Evolutionary conservation across 2,329 filamentous ascomycete species (phyloP).

Genomic region (Penicillium thymicola): DNA sequence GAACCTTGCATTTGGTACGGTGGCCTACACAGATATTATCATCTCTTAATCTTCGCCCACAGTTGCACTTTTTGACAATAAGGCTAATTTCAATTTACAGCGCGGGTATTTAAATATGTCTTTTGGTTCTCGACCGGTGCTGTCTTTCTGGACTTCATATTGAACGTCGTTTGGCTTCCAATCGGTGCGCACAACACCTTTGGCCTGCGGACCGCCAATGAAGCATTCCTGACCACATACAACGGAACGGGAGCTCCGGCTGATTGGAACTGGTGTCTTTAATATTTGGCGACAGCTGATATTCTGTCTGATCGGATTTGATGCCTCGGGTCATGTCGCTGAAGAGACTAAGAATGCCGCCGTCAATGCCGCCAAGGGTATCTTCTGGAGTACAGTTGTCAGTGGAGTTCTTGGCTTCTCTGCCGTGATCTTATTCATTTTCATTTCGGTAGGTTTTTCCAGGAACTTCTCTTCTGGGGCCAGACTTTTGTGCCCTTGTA

Average conservation of each 20-base stretch:
- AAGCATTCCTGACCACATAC: conserved; percentile 60
- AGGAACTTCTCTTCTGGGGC: background rate
- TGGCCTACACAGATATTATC: background rate
- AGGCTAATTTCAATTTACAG: conserved; percentile 5
- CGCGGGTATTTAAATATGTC: conserved; percentile 32
- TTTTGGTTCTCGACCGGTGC: conserved; percentile 51
- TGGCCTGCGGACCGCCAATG: conserved; percentile 56
- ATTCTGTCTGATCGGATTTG: conserved; percentile 58
- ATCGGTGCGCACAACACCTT: conserved; percentile 53
- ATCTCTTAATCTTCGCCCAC: background rate
- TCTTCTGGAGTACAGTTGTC: conserved; percentile 59
- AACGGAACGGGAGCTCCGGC: conserved; percentile 56
- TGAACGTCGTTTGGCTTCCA: conserved; percentile 61
- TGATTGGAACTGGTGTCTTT: conserved; percentile 63
- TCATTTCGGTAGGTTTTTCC: conserved; percentile 43
- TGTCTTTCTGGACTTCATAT: conserved; percentile 56
- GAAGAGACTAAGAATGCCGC: conserved; percentile 60
- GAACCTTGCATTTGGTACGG: conserved; percentile 51
- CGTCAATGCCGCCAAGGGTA: conserved; percentile 55
- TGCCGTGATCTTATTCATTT: conserved; percentile 58
- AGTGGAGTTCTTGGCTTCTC: conserved; percentile 56
- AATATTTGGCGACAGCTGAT: conserved; percentile 59
- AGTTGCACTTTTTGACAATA: background rate
- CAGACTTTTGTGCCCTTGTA: conserved; percentile 59
- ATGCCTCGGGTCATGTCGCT: conserved; percentile 59